A percentile compares a stretch with the other conserved stretches of the same genome.
Evolutionary conservation across 495 filamentous ascomycete species (phyloP).

Genomic region (Penicillium ochrochloron): DNA sequence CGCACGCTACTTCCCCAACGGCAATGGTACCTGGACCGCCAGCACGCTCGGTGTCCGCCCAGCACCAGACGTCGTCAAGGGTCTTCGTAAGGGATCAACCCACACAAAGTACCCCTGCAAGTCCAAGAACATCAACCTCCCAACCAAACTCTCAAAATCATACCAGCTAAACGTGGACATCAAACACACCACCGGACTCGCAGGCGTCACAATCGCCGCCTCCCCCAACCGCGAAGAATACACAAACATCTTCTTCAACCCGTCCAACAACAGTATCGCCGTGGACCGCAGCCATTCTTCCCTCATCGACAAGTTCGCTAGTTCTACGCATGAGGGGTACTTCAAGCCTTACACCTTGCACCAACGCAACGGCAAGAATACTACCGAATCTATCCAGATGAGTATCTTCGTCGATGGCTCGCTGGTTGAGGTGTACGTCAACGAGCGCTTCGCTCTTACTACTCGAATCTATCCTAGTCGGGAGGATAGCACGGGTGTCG

Average conservation of each 20-base stretch:
- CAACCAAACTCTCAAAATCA: slow-evolving; percentile 12
- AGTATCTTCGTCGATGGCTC: slow-evolving; percentile 26
- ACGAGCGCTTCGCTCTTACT: slow-evolving; percentile 25
- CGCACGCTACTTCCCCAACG: slow-evolving; percentile 19
- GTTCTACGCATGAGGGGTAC: slow-evolving; percentile 17
- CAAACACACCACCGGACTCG: slow-evolving; percentile 17
- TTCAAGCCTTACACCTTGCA: slow-evolving; percentile 21
- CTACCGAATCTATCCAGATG: slow-evolving; percentile 19
- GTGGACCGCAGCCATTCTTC: slow-evolving; percentile 23
- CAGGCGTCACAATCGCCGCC: slow-evolving; percentile 20
- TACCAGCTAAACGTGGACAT: slow-evolving; percentile 21
- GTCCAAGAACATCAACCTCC: background rate
- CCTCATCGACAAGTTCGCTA: slow-evolving; percentile 16
- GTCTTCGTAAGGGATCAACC: slow-evolving; percentile 17
- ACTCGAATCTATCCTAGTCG: slow-evolving; percentile 28
- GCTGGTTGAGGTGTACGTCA: slow-evolving; percentile 24
- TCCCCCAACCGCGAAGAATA: slow-evolving; percentile 24
- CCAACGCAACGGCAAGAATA: background rate
- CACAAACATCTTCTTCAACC: slow-evolving; percentile 25
- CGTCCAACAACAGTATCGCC: slow-evolving; percentile 16
- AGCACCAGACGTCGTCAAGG: slow-evolving; percentile 20
- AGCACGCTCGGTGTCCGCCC: slow-evolving; percentile 25
- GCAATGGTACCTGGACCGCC: slow-evolving; percentile 23
- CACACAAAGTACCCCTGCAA: slow-evolving; percentile 18
- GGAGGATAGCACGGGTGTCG: slow-evolving; percentile 27